Evolutionary conservation across 352 stramenopile species (phyloP).

Genomic region (Pythium phragmitis): DNA sequence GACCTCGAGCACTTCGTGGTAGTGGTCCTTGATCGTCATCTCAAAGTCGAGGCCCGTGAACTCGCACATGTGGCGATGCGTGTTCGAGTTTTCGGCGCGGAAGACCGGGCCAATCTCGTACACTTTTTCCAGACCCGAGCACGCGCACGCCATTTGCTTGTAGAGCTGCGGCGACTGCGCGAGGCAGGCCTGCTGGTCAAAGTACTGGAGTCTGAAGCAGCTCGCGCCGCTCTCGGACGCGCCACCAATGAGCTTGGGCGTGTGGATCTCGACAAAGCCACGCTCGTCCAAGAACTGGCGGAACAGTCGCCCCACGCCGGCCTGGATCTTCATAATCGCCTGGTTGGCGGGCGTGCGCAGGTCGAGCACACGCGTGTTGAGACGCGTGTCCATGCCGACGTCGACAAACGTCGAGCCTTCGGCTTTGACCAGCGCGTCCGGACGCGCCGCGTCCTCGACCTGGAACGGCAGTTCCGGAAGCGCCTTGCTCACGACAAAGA

Average conservation of each 20-base stretch:
- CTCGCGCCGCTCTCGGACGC: slow-evolving; percentile 97
- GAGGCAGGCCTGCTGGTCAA: slow-evolving; percentile 96
- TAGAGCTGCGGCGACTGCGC: slow-evolving; percentile 98
- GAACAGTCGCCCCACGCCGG: slow-evolving; percentile 96
- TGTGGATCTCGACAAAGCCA: slow-evolving; percentile 99
- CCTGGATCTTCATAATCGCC: slow-evolving; percentile 98
- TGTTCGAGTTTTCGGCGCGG: slow-evolving; percentile 99
- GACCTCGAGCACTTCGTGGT: slow-evolving; percentile 97
- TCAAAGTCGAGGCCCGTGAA: slow-evolving; percentile 99
- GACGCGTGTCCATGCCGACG: slow-evolving; percentile 89
- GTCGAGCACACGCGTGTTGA: slow-evolving; percentile 97
- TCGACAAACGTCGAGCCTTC: slow-evolving; percentile 84
- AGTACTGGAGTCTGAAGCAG: slow-evolving; percentile 99
- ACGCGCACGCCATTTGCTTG: slow-evolving; percentile 99
- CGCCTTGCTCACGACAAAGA: slow-evolving; percentile 96
- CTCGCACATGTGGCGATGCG: slow-evolving; percentile 98
- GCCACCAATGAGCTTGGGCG: slow-evolving; percentile 97
- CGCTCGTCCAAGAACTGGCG: slow-evolving; percentile 94
- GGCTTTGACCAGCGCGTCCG: slow-evolving; percentile 82
- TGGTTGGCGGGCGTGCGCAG: slow-evolving; percentile 98
- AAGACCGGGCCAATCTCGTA: slow-evolving; percentile 99
- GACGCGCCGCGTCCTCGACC: slow-evolving; percentile 94
- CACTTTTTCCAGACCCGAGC: slow-evolving; percentile 97
- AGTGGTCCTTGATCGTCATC: slow-evolving; percentile 99
- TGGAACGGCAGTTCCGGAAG: slow-evolving; percentile 90